phyloP scores from a whole-genome alignment of 2,329 filamentous ascomycete species.

The Blastomyces emzantsi region DNA sequence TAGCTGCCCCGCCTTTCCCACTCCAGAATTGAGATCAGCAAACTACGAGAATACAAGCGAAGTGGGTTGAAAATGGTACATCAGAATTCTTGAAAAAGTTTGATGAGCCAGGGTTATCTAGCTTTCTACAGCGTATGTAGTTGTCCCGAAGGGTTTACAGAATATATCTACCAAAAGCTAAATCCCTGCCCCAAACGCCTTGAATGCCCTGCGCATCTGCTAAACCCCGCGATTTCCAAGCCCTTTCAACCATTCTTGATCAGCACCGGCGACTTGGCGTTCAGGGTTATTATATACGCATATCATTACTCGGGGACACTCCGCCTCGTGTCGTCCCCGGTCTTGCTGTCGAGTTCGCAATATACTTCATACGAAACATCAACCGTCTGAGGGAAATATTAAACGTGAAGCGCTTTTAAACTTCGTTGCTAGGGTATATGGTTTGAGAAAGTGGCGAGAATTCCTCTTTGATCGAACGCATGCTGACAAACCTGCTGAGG shows the following conservation, averaged over 20 bases:
- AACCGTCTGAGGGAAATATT: neutral
- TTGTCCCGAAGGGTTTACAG: neutral
- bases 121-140: neutral
- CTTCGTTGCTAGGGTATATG: slow-evolving; percentile 61
- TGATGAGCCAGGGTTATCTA: neutral
- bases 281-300: neutral
- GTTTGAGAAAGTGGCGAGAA: slow-evolving; percentile 56
- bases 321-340: neutral
- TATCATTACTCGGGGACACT: neutral
- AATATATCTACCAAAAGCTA: neutral
- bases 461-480: slow-evolving; percentile 65
- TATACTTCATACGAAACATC: neutral
- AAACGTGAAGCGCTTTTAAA: neutral
- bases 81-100: no score
- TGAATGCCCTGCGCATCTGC: neutral
- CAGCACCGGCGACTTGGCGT: neutral
- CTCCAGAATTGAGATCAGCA: neutral
- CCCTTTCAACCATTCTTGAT: neutral
- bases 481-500: slow-evolving; percentile 56
- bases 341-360: neutral
- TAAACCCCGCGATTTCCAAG: neutral
- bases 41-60: neutral
- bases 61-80: neutral
- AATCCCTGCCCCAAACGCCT: neutral
- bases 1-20: neutral